Evolutionary conservation across 257 asterid species (phyloP), one percentile per base, ranked within the genome.

Genomic region (Ilex asprella): DNA sequence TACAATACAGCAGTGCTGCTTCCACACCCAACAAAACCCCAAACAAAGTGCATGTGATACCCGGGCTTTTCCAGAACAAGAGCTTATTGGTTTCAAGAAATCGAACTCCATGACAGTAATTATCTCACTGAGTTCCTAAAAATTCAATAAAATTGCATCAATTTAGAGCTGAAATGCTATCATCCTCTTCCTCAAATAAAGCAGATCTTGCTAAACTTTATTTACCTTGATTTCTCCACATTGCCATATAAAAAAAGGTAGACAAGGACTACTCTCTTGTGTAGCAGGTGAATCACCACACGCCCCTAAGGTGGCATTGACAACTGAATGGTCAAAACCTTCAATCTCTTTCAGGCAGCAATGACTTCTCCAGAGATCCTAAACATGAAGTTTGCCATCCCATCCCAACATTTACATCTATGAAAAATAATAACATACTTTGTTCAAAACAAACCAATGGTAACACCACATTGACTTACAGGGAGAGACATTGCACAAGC

Each of bases 351-450:
- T 70, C 81, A 92, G 78, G 88, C 85, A 81, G 66, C 85, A 29
- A 9, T 92, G 95, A 66, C 97, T 89, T 73, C 67, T 73, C 99
- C 99, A 92, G 44, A 92, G 82, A 75, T 92, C 96, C 99, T 92
- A 67, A 35, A 70, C 30, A 73, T 46, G 62, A 53, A 63, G 66
- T 69, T 66, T 56, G 50, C 31, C 41, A 31, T 56, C 57, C 41
- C 61, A 64, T 60, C 55, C 39, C 50, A 59, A 51, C 46, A 31
- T 60, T 62, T n/a, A 61, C 7, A 43, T 54, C 2, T 31, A 35
- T 32, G 16, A 10, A 13, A 57, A 43, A 12, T 58, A 39, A 53
- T 53, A 27, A 53, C 27, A 53, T 53, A 14, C 30, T 16, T 56
- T 64, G 72, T 7, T 35, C 39, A 21, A 68, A 69, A 14, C 60